Percentiles rank a stretch among this genome's conserved stretches.
phyloP scores from a whole-genome alignment of 2,329 filamentous ascomycete species.

The Apiospora kogelbergensis region DNA sequence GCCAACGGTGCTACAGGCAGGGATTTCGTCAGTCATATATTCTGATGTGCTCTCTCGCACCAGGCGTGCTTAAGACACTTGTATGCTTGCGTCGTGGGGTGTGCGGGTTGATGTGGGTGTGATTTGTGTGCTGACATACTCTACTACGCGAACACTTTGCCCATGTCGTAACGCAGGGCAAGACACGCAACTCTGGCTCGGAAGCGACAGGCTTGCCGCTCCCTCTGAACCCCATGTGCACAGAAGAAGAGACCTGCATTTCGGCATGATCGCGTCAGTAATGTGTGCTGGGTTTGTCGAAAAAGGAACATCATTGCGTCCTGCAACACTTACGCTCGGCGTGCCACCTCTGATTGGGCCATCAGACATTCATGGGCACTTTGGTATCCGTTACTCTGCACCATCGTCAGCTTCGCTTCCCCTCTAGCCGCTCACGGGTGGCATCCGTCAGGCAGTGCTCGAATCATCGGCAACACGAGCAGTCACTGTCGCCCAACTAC shows the following conservation, averaged over 20 bases:
- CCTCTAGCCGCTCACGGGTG: neutral
- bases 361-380: slow-evolving; percentile 29
- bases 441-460: neutral
- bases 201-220: slow-evolving; percentile 45
- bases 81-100: neutral
- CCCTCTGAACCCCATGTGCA: slow-evolving; percentile 47
- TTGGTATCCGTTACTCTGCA: slow-evolving; percentile 29
- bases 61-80: neutral
- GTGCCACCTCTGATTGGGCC: slow-evolving; percentile 32
- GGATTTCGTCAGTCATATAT: slow-evolving; percentile 22
- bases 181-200: slow-evolving; percentile 35
- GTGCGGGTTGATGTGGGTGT: neutral
- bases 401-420: slow-evolving; percentile 9
- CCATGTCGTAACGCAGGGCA: slow-evolving; percentile 42
- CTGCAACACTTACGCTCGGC: slow-evolving; percentile 30
- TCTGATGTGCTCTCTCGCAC: slow-evolving; percentile 8
- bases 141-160: slow-evolving; percentile 48
- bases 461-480: neutral
- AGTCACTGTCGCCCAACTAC: neutral
- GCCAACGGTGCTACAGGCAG: slow-evolving; percentile 60
- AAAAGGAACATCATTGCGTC: neutral
- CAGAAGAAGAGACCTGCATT: slow-evolving; percentile 36
- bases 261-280: slow-evolving; percentile 22
- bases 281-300: neutral
- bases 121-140: slow-evolving; percentile 48